Base-by-base conservation (phyloP, 495 filamentous ascomycete genomes). In the Podospora australis region DNA sequence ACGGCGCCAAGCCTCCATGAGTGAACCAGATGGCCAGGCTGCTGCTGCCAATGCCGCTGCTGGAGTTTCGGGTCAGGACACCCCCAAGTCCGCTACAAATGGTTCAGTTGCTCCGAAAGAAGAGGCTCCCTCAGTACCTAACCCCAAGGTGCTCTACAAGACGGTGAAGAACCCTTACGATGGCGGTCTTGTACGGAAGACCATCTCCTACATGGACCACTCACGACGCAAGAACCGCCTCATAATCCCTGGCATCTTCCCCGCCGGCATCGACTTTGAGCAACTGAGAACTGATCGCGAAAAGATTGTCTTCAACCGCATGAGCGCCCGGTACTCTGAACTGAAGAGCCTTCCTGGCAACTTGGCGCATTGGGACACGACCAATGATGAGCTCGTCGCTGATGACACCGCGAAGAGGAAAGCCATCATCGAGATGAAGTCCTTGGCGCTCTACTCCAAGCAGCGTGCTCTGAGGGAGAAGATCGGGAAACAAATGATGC, bases 381-480 rank as follows among this genome's bases (percentile, higher is more conserved):
- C 83, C 41, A 78, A 78, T 23, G 86, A 89, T 46, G 70, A 70
- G 3, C 73, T 89, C 1, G 77, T 83, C 6, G 75, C 81, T 9
- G 87, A 96, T 52, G 87, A 91, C 45, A 83, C 85, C 0, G 63
- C 94, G 40, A 97, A 96, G 72, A 69, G 89, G 20, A 89, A 88
- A 67, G 87, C 90, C 32, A 70, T 95, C 52, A 95, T 97, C 42
- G 92, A 98, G 69, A 85, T 90, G 63, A 96, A 95, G 72, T 81
- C 82, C 61, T 75, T 97, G 11, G 80, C 79, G 35, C 72, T 95
- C 1, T 78, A 95, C 45, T 81, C 81, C 0, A 95, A 92, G 67
- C 92, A 97, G 60, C 81, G 88, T 38, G 78, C 79, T 9, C 67
- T 96, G 57, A 82, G 94, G 49, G 87, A 94, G 56, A 83, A 83